Evolutionary conservation across 805 yeast species (phyloP).

Genomic region (Candida golubevii): DNA sequence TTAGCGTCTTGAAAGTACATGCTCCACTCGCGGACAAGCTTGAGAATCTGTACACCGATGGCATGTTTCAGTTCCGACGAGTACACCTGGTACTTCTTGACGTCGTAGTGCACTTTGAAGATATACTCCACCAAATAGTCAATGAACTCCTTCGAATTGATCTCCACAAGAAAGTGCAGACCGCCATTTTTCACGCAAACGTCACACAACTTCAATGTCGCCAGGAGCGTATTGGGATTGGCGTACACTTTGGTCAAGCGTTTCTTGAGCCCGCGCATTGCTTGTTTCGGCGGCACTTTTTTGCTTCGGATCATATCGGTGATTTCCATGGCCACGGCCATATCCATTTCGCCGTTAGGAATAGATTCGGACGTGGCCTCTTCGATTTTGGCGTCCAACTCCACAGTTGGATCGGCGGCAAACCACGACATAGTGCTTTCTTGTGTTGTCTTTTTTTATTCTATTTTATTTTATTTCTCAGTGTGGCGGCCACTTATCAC

Average conservation of each 20-base stretch:
- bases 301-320: slow-evolving; percentile 85
- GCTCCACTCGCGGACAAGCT: slow-evolving; percentile 73
- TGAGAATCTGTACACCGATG: slow-evolving; percentile 59
- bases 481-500: too few relatives aligned
- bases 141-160: slow-evolving; percentile 80
- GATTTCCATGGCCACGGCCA: slow-evolving; percentile 68
- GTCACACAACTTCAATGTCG: slow-evolving; percentile 75
- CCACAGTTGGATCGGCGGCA: slow-evolving; percentile 30
- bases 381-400: slow-evolving; percentile 59
- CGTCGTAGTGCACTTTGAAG: slow-evolving; percentile 36
- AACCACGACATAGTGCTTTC: slow-evolving; percentile 50
- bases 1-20: slow-evolving; percentile 63
- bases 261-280: slow-evolving; percentile 79
- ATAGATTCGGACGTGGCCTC: slow-evolving; percentile 85
- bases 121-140: slow-evolving; percentile 61
- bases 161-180: slow-evolving; percentile 70
- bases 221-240: slow-evolving; percentile 77
- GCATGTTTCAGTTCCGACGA: slow-evolving; percentile 23
- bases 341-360: slow-evolving; percentile 86
- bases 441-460: too few relatives aligned
- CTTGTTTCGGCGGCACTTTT: slow-evolving; percentile 70
- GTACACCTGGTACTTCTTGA: slow-evolving; percentile 19
- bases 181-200: slow-evolving; percentile 93
- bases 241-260: slow-evolving; percentile 53
- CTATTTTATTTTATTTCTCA: too few relatives aligned